Evolutionary conservation across 1,139 yeast species (phyloP).

Genomic region (Yamadazyma jaroonii): DNA sequence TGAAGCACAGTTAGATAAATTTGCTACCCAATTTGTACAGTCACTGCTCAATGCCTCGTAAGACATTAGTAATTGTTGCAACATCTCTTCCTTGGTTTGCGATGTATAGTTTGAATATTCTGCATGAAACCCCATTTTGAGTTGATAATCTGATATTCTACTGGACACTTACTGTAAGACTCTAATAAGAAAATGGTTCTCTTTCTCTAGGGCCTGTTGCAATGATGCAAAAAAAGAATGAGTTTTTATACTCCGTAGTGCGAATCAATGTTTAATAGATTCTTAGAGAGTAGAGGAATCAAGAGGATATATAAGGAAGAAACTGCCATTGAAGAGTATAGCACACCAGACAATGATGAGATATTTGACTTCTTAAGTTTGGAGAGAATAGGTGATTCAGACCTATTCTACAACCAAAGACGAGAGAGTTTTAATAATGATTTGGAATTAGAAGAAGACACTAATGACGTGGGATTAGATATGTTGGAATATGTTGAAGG

Average conservation of each 20-base stretch:
- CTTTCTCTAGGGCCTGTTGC: not conserved
- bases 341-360: constrained; percentile 8
- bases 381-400: constrained; percentile 21
- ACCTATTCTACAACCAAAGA: constrained; percentile 23
- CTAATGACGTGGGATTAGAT: constrained; percentile 1
- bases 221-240: not conserved
- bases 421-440: constrained; percentile 20
- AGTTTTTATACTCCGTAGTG: no score
- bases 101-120: constrained; percentile 53
- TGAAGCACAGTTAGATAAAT: constrained; percentile 81
- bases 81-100: constrained; percentile 50
- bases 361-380: constrained; percentile 14
- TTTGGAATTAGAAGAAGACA: constrained; percentile 1
- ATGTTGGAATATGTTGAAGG: constrained; percentile 3
- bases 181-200: no score
- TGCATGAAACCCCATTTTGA: constrained; percentile 52
- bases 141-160: no score
- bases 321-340: not conserved
- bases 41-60: constrained; percentile 62
- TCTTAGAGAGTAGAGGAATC: constrained; percentile 8
- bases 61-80: constrained; percentile 57
- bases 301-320: constrained; percentile 6
- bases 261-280: constrained; percentile 5
- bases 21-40: constrained; percentile 83
- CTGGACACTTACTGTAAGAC: no score